Evolutionary conservation across 306 rosid genomes (phyloP).

Genomic region (Casuarina equisetifolia): DNA sequence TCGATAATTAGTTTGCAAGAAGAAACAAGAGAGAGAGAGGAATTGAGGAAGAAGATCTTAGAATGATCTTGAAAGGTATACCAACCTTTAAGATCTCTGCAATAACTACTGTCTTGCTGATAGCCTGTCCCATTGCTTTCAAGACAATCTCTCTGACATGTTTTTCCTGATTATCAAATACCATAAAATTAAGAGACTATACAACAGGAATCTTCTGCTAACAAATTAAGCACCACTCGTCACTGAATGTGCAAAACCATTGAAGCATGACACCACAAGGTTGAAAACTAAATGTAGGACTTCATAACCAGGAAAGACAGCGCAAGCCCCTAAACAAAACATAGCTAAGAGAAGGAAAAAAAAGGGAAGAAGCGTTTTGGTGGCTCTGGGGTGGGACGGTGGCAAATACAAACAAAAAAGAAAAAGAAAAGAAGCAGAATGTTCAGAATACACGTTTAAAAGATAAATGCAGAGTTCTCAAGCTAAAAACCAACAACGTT

Average conservation of each 20-base stretch:
- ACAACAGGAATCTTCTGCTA: slow-evolving; percentile 3
- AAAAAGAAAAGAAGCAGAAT: neutral
- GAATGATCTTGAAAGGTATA: slow-evolving; percentile 13
- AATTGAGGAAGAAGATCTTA: neutral
- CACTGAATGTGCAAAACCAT: neutral
- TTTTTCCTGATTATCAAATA: slow-evolving; percentile 65
- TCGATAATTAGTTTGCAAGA: slow-evolving; percentile 12
- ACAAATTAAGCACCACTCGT: neutral
- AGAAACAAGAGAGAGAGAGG: neutral
- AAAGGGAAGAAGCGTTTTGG: too few species aligned
- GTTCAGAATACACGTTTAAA: neutral
- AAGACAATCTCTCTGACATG: slow-evolving; percentile 75
- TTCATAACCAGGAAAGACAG: neutral
- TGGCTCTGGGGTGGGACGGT: too few species aligned
- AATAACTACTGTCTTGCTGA: slow-evolving; percentile 95
- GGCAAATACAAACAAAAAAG: too few species aligned
- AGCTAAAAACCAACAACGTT: neutral
- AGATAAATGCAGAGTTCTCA: neutral
- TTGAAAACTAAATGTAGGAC: neutral
- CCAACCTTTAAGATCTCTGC: slow-evolving; percentile 87
- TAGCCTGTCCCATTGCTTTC: slow-evolving; percentile 99
- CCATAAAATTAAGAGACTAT: slow-evolving; percentile 9
- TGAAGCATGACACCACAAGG: neutral
- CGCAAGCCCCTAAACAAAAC: too few species aligned
- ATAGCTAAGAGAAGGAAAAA: too few species aligned